phyloP scores from a whole-genome alignment of 352 stramenopile species.

The Globisporangium iwayamae region DNA sequence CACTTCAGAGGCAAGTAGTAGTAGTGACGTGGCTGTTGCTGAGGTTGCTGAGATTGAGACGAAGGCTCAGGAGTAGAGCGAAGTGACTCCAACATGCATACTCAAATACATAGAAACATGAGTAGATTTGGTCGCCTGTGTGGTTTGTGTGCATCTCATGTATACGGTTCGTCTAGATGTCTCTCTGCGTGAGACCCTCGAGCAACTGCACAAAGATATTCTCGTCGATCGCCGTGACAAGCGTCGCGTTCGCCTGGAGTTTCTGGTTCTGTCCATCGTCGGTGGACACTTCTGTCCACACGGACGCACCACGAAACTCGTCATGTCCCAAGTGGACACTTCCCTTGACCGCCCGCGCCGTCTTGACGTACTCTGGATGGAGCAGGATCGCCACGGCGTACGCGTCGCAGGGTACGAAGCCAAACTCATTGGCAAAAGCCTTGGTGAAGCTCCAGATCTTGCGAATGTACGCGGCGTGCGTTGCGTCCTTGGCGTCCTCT shows the following conservation, averaged over 20 bases:
- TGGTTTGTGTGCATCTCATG: not conserved
- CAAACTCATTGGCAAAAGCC: constrained; percentile 32
- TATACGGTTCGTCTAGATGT: not conserved
- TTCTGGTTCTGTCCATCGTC: constrained; percentile 25
- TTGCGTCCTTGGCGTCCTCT: constrained; percentile 26
- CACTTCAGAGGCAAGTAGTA: not conserved
- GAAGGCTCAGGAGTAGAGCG: not conserved
- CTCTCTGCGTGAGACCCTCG: constrained; percentile 32
- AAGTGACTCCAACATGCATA: not conserved
- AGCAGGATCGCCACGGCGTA: constrained; percentile 71
- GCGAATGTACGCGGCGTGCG: constrained; percentile 43
- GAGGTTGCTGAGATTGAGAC: not conserved
- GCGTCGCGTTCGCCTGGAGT: constrained; percentile 51
- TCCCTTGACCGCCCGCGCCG: constrained; percentile 33
- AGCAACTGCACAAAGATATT: constrained; percentile 59
- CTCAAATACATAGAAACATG: not conserved
- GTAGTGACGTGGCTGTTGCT: not conserved
- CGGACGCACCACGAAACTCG: constrained; percentile 43
- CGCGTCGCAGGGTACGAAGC: constrained; percentile 70
- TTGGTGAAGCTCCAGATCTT: constrained; percentile 62
- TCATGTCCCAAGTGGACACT: constrained; percentile 54
- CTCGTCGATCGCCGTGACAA: constrained; percentile 63
- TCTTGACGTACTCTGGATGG: constrained; percentile 51
- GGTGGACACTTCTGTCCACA: constrained; percentile 27
- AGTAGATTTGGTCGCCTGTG: not conserved